phyloP scores from a whole-genome alignment of 2,329 filamentous ascomycete species.

The Calonectria honghensis region DNA sequence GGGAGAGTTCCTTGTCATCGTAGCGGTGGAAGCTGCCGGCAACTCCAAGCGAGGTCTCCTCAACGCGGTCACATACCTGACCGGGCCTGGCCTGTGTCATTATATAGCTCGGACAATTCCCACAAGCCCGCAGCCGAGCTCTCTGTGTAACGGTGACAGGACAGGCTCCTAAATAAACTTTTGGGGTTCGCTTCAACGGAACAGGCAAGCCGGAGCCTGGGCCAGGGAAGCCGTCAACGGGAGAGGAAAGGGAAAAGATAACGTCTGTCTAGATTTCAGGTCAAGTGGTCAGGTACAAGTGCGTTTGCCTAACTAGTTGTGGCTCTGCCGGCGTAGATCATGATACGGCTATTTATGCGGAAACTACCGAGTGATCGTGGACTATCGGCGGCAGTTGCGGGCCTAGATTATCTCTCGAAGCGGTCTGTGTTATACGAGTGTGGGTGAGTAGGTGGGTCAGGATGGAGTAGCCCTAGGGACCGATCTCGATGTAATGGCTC shows the following conservation, averaged over 20 bases:
- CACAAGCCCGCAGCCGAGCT: not conserved
- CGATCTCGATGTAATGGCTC: conserved; percentile 14
- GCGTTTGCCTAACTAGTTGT: not conserved
- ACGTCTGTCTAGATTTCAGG: not conserved
- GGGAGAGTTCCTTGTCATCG: not conserved
- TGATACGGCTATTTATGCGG: conserved; percentile 9
- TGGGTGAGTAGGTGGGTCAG: conserved; percentile 1
- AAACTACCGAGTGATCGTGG: not conserved
- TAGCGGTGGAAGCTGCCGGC: not conserved
- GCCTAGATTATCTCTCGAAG: conserved; percentile 9
- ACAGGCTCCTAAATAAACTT: not conserved
- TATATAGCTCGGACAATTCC: not conserved
- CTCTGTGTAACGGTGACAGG: not conserved
- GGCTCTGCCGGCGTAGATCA: conserved; percentile 5
- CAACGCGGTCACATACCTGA: not conserved
- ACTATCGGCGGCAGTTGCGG: conserved; percentile 19
- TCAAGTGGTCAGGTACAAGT: not conserved
- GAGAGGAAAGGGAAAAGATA: not conserved
- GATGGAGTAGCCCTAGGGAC: conserved; percentile 6
- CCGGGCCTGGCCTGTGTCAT: not conserved
- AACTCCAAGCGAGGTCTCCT: not conserved
- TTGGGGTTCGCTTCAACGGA: not conserved
- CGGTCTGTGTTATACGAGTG: conserved; percentile 24
- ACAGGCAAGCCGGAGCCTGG: not conserved
- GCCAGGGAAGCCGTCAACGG: not conserved